These are phyloP conservation scores for Nannochloris sp. DNA, from an alignment of 139 green algal species.

Conservation along the genomic window DNA sequence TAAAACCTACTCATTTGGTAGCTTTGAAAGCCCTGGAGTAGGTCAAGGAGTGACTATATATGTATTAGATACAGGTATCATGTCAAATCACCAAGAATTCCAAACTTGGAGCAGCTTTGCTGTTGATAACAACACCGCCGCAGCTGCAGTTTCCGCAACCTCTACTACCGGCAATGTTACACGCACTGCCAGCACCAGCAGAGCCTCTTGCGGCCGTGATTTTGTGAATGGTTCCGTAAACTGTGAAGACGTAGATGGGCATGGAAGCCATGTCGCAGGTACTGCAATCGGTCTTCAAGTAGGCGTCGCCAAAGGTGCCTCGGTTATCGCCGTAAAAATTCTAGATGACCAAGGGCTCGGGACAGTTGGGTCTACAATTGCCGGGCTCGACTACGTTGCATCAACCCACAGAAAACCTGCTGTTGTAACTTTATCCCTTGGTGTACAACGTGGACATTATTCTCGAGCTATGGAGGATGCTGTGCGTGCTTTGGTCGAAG, in stretches of 20 bases:
- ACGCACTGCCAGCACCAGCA: too few relatives aligned
- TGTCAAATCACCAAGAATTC: constrained; percentile 54
- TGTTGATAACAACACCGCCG: background rate
- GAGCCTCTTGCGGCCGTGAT: constrained; percentile 22
- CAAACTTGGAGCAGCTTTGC: background rate
- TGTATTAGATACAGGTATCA: constrained; percentile 58
- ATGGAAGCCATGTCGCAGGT: constrained; percentile 64
- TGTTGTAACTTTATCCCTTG: constrained; percentile 62
- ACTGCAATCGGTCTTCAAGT: constrained; percentile 54
- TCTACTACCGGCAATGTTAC: too few relatives aligned
- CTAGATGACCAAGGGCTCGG: constrained; percentile 57
- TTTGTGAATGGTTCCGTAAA: constrained; percentile 46
- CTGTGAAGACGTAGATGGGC: constrained; percentile 60
- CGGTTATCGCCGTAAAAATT: constrained; percentile 50
- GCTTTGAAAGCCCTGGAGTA: background rate
- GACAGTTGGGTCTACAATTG: constrained; percentile 54
- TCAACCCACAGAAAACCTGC: constrained; percentile 40
- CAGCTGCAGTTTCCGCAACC: background rate
- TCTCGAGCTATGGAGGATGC: constrained; percentile 35
- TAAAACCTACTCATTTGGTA: constrained; percentile 4
- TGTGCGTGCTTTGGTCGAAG: constrained; percentile 9
- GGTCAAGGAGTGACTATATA: constrained; percentile 66
- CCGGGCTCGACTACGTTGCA: constrained; percentile 69
- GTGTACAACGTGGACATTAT: constrained; percentile 39
- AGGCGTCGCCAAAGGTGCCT: constrained; percentile 51